Conservation (phyloP, 768 basidiomycete genomes). For the Mycena kentingensis region DNA sequence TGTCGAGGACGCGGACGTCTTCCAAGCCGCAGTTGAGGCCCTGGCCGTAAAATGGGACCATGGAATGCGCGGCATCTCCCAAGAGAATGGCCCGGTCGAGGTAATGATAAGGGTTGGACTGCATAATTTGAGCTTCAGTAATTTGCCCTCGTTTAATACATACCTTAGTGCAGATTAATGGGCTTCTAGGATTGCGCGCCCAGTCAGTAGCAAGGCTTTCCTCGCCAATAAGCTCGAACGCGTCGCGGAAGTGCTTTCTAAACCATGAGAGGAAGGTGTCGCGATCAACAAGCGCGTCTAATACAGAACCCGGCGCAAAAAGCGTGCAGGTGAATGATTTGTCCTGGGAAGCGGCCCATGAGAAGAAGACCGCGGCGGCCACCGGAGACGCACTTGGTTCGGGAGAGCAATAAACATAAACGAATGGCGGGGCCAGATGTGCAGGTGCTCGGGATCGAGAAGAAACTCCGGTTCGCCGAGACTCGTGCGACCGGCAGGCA, state of each 20-base stretch:
- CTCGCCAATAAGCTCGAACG: slow-evolving; percentile 83
- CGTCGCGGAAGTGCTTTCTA: slow-evolving; percentile 82
- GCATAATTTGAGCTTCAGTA: slow-evolving; percentile 18
- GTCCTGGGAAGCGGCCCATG: slow-evolving; percentile 60
- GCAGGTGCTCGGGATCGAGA: slow-evolving; percentile 93
- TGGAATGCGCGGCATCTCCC: slow-evolving; percentile 95
- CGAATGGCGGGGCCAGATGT: slow-evolving; percentile 98
- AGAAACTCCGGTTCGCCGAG: slow-evolving; percentile 69
- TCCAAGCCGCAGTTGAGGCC: slow-evolving; percentile 97
- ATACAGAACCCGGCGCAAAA: slow-evolving; percentile 81
- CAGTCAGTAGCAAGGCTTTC: slow-evolving; percentile 77
- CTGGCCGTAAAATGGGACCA: slow-evolving; percentile 99
- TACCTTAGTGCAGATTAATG: slow-evolving; percentile 93
- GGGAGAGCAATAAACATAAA: slow-evolving; percentile 99
- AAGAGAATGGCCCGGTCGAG: slow-evolving; percentile 83
- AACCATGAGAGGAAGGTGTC: slow-evolving; percentile 74
- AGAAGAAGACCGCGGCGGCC: slow-evolving; percentile 26
- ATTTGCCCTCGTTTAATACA: slow-evolving; percentile 31
- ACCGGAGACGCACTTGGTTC: slow-evolving; percentile 75
- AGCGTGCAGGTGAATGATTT: slow-evolving; percentile 96
- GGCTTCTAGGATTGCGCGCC: slow-evolving; percentile 80
- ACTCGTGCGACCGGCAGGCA: slow-evolving; percentile 74
- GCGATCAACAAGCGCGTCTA: slow-evolving; percentile 64
- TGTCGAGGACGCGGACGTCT: slow-evolving; percentile 88
- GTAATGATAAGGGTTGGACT: slow-evolving; percentile 91